A percentile compares a stretch with the other conserved stretches of the same genome.
phyloP scores from a whole-genome alignment of 352 stramenopile species.

The Phytophthora pisi region DNA sequence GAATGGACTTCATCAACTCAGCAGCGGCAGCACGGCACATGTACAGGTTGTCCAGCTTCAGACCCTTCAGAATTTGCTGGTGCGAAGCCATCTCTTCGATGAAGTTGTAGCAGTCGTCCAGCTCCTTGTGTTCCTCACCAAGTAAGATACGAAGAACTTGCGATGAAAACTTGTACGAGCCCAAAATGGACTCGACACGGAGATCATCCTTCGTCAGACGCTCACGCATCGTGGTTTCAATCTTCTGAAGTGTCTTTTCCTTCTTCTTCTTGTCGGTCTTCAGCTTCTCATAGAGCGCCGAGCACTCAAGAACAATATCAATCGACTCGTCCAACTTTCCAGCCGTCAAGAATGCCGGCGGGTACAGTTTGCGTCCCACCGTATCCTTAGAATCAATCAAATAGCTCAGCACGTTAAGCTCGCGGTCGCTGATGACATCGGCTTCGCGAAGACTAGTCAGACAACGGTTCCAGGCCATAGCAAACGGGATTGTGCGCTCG shows the following conservation, averaged over 20 bases:
- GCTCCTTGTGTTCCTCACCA: slow-evolving; percentile 83
- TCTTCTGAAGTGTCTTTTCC: slow-evolving; percentile 85
- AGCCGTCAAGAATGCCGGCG: slow-evolving; percentile 79
- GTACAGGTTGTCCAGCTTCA: slow-evolving; percentile 81
- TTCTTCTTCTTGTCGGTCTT: slow-evolving; percentile 89
- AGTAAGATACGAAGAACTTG: slow-evolving; percentile 80
- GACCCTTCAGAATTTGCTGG: slow-evolving; percentile 74
- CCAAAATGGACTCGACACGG: slow-evolving; percentile 81
- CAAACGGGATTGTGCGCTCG: slow-evolving; percentile 83
- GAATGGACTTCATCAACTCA: slow-evolving; percentile 84
- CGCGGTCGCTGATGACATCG: slow-evolving; percentile 81
- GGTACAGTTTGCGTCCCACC: slow-evolving; percentile 73
- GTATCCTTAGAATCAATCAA: slow-evolving; percentile 82
- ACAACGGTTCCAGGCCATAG: slow-evolving; percentile 87
- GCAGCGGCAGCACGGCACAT: slow-evolving; percentile 64
- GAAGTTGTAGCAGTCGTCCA: slow-evolving; percentile 85
- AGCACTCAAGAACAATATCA: slow-evolving; percentile 85
- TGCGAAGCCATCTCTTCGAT: slow-evolving; percentile 82
- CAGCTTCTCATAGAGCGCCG: slow-evolving; percentile 79
- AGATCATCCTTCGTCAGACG: slow-evolving; percentile 84
- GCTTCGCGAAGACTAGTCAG: slow-evolving; percentile 74
- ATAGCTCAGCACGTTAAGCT: slow-evolving; percentile 86
- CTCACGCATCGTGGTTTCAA: slow-evolving; percentile 83
- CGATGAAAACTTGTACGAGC: slow-evolving; percentile 88
- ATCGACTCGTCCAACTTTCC: slow-evolving; percentile 86